Conservation (phyloP, 1,284 basidiomycete species). For the Somion occarium region DNA sequence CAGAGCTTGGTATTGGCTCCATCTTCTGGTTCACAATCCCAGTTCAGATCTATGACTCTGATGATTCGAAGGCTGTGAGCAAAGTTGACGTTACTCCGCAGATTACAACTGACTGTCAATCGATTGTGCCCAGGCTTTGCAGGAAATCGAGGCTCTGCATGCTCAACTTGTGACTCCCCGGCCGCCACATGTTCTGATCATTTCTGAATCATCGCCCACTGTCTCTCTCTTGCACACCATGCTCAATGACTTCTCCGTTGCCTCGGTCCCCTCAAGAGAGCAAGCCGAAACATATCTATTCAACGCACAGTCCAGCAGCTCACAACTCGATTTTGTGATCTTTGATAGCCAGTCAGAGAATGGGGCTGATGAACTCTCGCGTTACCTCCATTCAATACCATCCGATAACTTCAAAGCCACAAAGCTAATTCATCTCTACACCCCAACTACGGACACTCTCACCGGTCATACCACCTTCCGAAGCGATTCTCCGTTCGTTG, state of each 20-base stretch:
- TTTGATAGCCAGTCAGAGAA: constrained; percentile 61
- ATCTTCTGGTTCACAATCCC: constrained; percentile 70
- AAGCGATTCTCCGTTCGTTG: constrained; percentile 48
- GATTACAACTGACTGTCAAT: not conserved
- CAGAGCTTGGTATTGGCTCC: constrained; percentile 57
- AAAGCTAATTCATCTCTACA: constrained; percentile 66
- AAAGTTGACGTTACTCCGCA: not conserved
- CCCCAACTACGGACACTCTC: constrained; percentile 53
- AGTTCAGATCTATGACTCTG: constrained; percentile 49
- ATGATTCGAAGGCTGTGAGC: constrained; percentile 47
- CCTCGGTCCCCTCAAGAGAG: constrained; percentile 36
- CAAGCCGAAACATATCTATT: constrained; percentile 41
- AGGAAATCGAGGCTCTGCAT: constrained; percentile 43
- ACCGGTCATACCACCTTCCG: constrained; percentile 45
- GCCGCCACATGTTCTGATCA: constrained; percentile 49
- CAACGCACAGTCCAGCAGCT: constrained; percentile 26
- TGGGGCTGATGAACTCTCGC: constrained; percentile 48
- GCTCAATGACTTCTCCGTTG: constrained; percentile 49
- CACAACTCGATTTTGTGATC: constrained; percentile 56
- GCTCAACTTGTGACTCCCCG: constrained; percentile 38
- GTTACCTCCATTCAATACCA: constrained; percentile 37
- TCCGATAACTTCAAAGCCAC: constrained; percentile 41
- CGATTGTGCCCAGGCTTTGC: constrained; percentile 28
- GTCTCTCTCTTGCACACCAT: constrained; percentile 50
- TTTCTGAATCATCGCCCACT: constrained; percentile 54